phyloP scores from a whole-genome alignment of 2,329 filamentous ascomycete genomes.

The Cercospora zeina region DNA sequence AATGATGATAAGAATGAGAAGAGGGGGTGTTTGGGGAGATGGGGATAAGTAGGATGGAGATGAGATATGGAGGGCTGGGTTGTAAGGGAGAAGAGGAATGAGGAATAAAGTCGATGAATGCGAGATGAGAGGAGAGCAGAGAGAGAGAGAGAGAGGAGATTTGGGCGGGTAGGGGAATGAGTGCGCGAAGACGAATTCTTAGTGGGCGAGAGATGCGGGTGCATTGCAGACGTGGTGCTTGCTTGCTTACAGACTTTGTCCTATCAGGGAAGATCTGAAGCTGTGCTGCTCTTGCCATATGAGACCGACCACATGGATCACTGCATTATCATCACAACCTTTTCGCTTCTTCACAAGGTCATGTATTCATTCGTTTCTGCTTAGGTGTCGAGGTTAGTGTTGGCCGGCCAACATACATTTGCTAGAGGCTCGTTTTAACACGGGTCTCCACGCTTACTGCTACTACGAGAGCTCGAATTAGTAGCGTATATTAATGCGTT shows the following conservation, averaged over 20 bases:
- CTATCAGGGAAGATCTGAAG: not conserved
- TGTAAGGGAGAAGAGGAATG: not conserved
- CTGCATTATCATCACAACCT: not conserved
- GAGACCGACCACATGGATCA: not conserved
- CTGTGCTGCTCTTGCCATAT: not conserved
- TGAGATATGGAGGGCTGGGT: not conserved
- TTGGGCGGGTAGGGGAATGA: not conserved
- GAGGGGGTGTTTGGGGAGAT: not conserved
- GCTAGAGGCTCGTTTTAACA: too few species aligned
- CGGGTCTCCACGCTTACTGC: too few species aligned
- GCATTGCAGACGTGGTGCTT: not conserved
- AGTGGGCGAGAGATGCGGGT: not conserved
- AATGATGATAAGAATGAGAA: not conserved
- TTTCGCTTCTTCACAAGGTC: not conserved
- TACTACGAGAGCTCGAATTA: too few species aligned
- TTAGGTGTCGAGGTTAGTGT: too few species aligned
- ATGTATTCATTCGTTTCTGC: not conserved
- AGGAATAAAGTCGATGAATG: not conserved
- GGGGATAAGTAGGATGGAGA: not conserved
- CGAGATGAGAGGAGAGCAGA: not conserved
- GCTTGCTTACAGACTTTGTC: not conserved
- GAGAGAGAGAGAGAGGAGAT: too few species aligned
- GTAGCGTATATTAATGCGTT: too few species aligned
- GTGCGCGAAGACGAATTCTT: not conserved
- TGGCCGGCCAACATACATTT: too few species aligned